Base-by-base conservation (phyloP, 2,329 filamentous ascomycete genomes). In the Aspergillus hortae region DNA sequence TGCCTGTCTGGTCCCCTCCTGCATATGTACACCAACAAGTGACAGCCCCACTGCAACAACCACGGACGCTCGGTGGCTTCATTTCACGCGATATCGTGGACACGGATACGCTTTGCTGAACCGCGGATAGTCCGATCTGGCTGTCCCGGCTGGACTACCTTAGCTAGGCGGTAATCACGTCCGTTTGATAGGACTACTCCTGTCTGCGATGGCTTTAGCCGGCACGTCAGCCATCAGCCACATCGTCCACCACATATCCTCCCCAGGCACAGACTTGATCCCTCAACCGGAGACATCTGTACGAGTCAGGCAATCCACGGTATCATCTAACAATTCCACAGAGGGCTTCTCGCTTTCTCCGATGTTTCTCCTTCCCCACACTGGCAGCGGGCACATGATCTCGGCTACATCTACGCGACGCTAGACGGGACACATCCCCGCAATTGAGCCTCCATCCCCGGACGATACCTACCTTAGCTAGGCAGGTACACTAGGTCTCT, bases 391-490 rank as follows among this genome's bases (percentile, higher is more conserved):
- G 38, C 54, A 51, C 50, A 47, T 52, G 52, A 55, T 55, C 52
- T 57, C 54, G 52, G 48, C 48, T 55, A 46, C 42, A 49, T 14
- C 10, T 17, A 19, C 21, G 40, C 40, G 40, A 32, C 35, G 35
- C 19, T 36, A 38, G 38, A 33, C 14, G 6, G 25, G 43, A 46
- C 35, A 38, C 35, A 12, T 21, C 49, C 48, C 56, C 54, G 48
- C 56, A 55, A 40, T 55, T 54, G 55, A 52, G 52, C 52, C 49
- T 57, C 56, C 33, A 52, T 49, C 53, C 49, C 53, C 55, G 49
- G 55, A 57, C 19, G 19, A 38, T 35, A 23, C 21, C 44, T n/a
- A 40, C 4, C 25, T 49, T 23, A 23, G 23, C 23, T 23, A 23
- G 23, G 23, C 23, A 23, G 23, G 23, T 23, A 23, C 23, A 23